Evolutionary conservation across 257 asterid species (phyloP).

Genomic region (Paraleonurus japonicus): DNA sequence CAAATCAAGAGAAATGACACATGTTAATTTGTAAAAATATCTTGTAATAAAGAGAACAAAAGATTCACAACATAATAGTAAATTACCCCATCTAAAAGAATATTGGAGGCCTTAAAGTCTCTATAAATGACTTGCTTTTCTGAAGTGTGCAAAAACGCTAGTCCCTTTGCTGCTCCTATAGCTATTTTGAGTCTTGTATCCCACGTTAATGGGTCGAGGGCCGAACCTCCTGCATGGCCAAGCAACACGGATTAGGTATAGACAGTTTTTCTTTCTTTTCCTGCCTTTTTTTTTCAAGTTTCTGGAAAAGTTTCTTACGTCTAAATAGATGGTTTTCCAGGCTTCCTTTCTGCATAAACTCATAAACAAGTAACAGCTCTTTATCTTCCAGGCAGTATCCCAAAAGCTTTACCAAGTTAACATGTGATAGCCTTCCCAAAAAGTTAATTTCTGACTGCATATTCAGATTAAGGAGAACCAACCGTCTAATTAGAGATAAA

Average conservation of each 20-base stretch:
- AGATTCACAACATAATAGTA: background rate
- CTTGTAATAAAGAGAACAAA: background rate
- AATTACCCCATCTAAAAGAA: constrained; percentile 59
- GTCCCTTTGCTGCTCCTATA: constrained; percentile 56
- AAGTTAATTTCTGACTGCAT: constrained; percentile 63
- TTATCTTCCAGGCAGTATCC: constrained; percentile 62
- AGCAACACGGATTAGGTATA: constrained; percentile 12
- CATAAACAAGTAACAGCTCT: constrained; percentile 56
- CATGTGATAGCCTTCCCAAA: constrained; percentile 55
- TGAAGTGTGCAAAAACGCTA: constrained; percentile 51
- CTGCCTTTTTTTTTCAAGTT: background rate
- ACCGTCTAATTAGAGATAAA: background rate
- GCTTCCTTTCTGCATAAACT: constrained; percentile 61
- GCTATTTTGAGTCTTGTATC: constrained; percentile 52
- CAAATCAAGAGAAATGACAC: constrained; percentile 21
- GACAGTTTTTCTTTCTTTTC: background rate
- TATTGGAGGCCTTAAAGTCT: constrained; percentile 63
- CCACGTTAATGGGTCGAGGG: constrained; percentile 47
- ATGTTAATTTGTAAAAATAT: background rate
- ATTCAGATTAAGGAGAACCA: constrained; percentile 14
- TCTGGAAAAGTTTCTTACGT: constrained; percentile 33
- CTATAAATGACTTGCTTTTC: constrained; percentile 48
- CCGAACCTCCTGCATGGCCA: constrained; percentile 35
- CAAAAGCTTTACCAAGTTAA: constrained; percentile 60
- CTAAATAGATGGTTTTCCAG: constrained; percentile 63